Base-by-base conservation (phyloP, 2,329 filamentous ascomycete genomes). In the Ceratocystis papillata region DNA sequence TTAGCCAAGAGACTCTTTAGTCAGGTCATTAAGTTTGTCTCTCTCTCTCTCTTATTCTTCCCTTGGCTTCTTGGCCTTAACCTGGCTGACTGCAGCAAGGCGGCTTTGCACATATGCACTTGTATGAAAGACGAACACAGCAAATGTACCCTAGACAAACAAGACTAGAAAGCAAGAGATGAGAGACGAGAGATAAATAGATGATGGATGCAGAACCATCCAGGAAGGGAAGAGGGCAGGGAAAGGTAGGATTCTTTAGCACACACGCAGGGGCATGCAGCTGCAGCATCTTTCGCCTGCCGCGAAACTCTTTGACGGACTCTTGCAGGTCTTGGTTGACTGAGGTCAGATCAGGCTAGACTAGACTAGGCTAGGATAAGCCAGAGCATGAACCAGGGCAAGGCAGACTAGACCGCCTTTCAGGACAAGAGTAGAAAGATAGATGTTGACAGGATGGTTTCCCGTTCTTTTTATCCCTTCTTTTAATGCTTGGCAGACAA, bases 241-340 rank as follows among this genome's bases (percentile, higher is more conserved):
- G 12, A 41, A 41, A 41, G 37, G 37, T 41, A 15, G 55, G 55
- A 59, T 37, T 59, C 55, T 59, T n/a, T n/a, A 37, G 55, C 28
- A 37, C 55, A 30, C 53, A 59, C 55, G 28, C 55, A 59, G 55
- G 55, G 55, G 30, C 55, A 5, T 59, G 30, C 55, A 59, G 55
- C 28, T 59, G 30, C 55, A 59, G 55, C 55, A 59, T 59, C 55
- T 59, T 59, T 8, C 48, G 48, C 28, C 20, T 28, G 48, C 48
- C 48, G 22, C 48, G 22, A 53, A 53, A 53, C 48, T 53, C 55
- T 20, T 59, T 59, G 55, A 37, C 28, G 55, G 55, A 15, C 55
- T n/a, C 30, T 59, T 30, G 28, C 55, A 59, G 37, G 37, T 53
- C 48, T 53, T 53, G 20, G 33, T 33, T 57, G 12, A 59, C 55